These are phyloP conservation scores for Populus hybrid DNA, from an alignment of 441 rosid species.

Conservation along the genomic window DNA sequence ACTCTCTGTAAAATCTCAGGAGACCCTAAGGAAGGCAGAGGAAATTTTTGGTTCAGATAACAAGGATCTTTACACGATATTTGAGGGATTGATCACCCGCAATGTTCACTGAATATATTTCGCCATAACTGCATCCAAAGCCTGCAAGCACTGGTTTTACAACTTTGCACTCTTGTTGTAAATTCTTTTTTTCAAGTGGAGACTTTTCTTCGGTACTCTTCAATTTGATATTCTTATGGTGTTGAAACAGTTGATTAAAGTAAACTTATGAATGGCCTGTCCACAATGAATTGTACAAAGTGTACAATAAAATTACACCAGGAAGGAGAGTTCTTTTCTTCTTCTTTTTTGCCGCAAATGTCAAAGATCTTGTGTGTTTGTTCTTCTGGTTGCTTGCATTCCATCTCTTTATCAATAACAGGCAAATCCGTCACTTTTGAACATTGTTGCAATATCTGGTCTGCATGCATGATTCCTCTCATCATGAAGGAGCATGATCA, in stretches of 20 bases:
- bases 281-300: background rate
- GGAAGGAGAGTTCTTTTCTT: background rate
- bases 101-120: slow-evolving; percentile 42
- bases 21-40: slow-evolving; percentile 74
- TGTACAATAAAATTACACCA: background rate
- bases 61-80: slow-evolving; percentile 69
- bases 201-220: background rate
- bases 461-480: no score
- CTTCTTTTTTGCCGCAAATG: no score
- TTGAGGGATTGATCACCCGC: slow-evolving; percentile 78
- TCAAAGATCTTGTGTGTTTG: no score
- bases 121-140: slow-evolving; percentile 5
- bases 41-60: slow-evolving; percentile 79
- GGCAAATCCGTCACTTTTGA: no score
- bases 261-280: background rate
- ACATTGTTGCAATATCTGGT: no score
- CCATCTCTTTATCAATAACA: no score
- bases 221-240: background rate
- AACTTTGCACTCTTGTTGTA: slow-evolving; percentile 17
- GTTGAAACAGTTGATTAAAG: background rate
- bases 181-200: background rate
- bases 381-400: no score
- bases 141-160: slow-evolving; percentile 4
- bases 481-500: no score
- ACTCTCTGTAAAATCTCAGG: slow-evolving; percentile 39